These are phyloP conservation scores for Colletotrichum sp. DNA, from an alignment of 2,329 filamentous ascomycete species.

Conservation along the genomic window DNA sequence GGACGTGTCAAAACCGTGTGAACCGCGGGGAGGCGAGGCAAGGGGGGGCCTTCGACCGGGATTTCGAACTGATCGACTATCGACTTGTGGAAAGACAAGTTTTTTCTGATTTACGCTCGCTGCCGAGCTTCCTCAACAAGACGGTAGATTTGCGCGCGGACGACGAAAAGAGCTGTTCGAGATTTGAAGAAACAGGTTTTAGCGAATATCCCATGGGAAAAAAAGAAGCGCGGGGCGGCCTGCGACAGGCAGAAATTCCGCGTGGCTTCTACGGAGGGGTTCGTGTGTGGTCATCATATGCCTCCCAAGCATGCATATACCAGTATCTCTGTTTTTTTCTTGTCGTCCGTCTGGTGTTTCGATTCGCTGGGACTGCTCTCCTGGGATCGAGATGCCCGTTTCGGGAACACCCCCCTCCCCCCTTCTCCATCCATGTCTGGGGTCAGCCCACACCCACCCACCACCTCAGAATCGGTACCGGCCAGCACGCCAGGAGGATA, in stretches of 20 bases:
- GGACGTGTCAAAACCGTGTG: background rate
- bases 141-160: background rate
- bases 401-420: background rate
- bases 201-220: background rate
- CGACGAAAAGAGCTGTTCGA: background rate
- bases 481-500: background rate
- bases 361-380: background rate
- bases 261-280: background rate
- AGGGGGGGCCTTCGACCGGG: background rate
- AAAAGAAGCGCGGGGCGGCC: background rate
- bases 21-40: background rate
- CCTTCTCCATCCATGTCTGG: background rate
- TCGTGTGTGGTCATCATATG: background rate
- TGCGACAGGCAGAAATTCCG: background rate
- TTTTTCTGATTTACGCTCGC: background rate
- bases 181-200: background rate
- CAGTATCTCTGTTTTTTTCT: background rate
- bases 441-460: background rate
- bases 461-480: background rate
- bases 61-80: background rate
- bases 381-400: conserved; percentile 17
- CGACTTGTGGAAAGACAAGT: background rate
- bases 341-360: background rate
- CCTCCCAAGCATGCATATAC: background rate
- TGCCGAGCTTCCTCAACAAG: background rate